Evolutionary conservation across 192 early-diverging fungal species (phyloP).

Genomic region (Backusella circina): DNA sequence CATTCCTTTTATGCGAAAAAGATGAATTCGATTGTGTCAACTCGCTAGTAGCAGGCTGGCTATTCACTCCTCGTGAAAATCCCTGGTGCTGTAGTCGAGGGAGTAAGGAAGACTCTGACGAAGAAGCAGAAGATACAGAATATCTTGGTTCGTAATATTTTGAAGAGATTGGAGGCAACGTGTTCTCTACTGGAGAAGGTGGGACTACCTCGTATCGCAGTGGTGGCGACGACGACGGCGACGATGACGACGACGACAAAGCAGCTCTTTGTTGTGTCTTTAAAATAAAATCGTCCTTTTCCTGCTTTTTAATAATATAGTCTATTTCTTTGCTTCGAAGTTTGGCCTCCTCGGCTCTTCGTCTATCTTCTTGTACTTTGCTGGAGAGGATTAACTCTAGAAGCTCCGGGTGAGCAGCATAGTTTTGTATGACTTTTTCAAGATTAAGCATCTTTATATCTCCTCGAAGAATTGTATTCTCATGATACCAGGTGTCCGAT

Average conservation of each 20-base stretch:
- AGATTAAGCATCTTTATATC: constrained; percentile 29
- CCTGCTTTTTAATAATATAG: constrained; percentile 34
- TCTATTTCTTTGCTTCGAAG: constrained; percentile 42
- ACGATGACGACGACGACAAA: neutral
- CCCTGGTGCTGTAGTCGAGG: neutral
- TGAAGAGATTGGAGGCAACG: neutral
- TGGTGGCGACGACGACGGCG: neutral
- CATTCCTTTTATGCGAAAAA: neutral
- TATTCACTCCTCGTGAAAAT: neutral
- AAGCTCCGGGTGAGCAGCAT: constrained; percentile 42
- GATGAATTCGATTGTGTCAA: neutral
- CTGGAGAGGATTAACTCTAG: constrained; percentile 45
- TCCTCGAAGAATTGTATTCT: neutral
- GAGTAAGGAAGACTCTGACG: neutral
- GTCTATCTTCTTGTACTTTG: constrained; percentile 50
- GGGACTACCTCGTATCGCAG: neutral
- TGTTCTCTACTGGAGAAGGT: neutral
- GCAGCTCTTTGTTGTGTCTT: neutral
- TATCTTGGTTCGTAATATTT: neutral
- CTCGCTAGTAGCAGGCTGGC: neutral
- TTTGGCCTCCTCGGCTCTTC: constrained; percentile 48
- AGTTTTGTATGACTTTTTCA: constrained; percentile 43
- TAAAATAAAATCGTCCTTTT: neutral
- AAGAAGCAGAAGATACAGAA: neutral
- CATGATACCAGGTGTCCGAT: neutral